Conservation (phyloP, 495 filamentous ascomycete genomes). For the Penicillium arizonense region DNA sequence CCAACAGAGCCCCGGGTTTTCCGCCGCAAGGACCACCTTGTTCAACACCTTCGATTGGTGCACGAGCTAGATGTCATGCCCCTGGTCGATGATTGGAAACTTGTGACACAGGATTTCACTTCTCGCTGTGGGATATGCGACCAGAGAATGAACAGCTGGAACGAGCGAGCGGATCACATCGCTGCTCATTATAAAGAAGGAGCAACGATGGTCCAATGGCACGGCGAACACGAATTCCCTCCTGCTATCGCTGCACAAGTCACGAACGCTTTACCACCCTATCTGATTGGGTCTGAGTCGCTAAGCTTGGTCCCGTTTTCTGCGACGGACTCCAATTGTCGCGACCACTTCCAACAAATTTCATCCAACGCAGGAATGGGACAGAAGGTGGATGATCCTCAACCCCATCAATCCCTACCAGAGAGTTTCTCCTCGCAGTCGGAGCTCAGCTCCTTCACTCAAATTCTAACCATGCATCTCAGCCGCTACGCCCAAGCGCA, state of each 20-base stretch:
- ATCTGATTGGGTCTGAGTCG: conserved; percentile 28
- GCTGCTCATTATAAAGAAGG: conserved; percentile 64
- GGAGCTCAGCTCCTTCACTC: conserved; percentile 13
- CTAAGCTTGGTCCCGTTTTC: conserved; percentile 26
- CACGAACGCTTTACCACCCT: conserved; percentile 62
- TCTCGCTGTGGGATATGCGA: conserved; percentile 69
- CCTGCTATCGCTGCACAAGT: conserved; percentile 58
- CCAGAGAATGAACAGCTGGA: conserved; percentile 57
- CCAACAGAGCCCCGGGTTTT: conserved; percentile 63
- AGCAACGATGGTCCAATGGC: conserved; percentile 64
- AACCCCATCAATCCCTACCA: background rate
- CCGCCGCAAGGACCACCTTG: conserved; percentile 75
- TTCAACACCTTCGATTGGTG: conserved; percentile 70
- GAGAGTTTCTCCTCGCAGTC: conserved; percentile 1
- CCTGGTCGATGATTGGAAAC: conserved; percentile 70
- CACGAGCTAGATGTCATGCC: conserved; percentile 60
- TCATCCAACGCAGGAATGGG: conserved; percentile 11
- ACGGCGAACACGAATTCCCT: conserved; percentile 68
- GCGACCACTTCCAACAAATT: conserved; percentile 21
- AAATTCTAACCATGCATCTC: conserved; percentile 29
- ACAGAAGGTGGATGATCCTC: background rate
- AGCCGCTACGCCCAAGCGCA: conserved; percentile 47
- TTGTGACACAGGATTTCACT: conserved; percentile 53
- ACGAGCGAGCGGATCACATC: conserved; percentile 58
- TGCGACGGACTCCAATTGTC: conserved; percentile 8